Evolutionary conservation across 2,329 filamentous ascomycete species (phyloP).

Genomic region (Xylaria sp.): DNA sequence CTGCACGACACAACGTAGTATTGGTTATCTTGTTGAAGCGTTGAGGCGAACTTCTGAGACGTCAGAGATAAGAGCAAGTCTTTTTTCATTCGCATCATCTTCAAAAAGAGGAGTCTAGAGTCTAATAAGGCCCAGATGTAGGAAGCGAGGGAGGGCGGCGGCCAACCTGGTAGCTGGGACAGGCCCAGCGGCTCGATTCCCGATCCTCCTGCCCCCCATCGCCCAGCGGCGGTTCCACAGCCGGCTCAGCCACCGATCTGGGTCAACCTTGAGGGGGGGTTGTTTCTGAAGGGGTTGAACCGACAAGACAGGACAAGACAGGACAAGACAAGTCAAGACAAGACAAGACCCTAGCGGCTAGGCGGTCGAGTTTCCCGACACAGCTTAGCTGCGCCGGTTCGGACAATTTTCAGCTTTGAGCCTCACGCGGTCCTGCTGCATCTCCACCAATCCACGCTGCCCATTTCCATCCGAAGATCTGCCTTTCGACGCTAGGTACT

Average conservation of each 20-base stretch:
- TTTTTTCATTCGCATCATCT: not conserved
- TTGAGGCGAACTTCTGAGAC: not conserved
- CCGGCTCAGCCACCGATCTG: too few relatives aligned
- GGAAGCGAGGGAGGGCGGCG: too few relatives aligned
- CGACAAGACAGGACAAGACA: too few relatives aligned
- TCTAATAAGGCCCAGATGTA: not conserved
- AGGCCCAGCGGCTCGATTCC: conserved; percentile 18
- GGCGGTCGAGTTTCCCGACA: conserved; percentile 24
- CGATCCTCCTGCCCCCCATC: conserved; percentile 19
- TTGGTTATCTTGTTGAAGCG: not conserved
- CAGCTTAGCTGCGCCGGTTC: not conserved
- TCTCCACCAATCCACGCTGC: too few relatives aligned
- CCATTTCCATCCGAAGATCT: too few relatives aligned
- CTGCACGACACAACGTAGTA: not conserved
- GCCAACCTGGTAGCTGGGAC: conserved; percentile 12
- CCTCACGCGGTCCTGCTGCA: conserved; percentile 4
- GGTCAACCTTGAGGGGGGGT: too few relatives aligned
- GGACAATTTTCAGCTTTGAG: conserved; percentile 5
- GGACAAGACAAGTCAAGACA: too few relatives aligned
- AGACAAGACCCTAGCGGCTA: conserved; percentile 15
- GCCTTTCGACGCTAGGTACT: too few relatives aligned
- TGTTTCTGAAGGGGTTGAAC: too few relatives aligned
- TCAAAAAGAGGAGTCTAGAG: not conserved
- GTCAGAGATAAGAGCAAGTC: not conserved
- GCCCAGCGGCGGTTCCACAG: too few relatives aligned